phyloP scores from a whole-genome alignment of 2,329 filamentous ascomycete genomes.

The Phyllosticta citrichinensis region DNA sequence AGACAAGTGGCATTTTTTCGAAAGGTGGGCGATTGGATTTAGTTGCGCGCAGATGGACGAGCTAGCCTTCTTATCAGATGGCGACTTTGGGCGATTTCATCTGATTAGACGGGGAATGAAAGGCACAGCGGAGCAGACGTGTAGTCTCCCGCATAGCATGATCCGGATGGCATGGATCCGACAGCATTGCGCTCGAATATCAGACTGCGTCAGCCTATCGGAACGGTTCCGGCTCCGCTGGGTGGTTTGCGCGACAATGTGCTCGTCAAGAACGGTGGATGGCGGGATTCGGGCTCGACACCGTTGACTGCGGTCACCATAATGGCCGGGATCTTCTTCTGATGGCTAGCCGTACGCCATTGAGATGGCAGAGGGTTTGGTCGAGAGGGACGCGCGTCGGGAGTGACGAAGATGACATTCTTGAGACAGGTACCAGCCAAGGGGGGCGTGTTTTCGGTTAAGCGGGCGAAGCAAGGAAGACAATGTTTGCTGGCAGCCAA shows the following conservation, averaged over 20 bases:
- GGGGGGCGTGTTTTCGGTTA: not conserved
- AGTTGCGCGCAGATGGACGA: not conserved
- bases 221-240: not conserved
- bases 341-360: no score
- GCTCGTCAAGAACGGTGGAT: not conserved
- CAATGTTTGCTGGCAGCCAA: not conserved
- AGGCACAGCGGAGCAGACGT: not conserved
- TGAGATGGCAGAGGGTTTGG: no score
- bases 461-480: not conserved
- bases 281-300: not conserved
- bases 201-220: not conserved
- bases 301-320: not conserved
- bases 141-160: not conserved
- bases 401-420: not conserved
- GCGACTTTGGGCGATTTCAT: not conserved
- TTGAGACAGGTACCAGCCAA: not conserved
- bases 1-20: constrained; percentile 6
- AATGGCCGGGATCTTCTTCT: not conserved
- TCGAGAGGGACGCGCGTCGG: not conserved
- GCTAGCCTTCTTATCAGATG: not conserved
- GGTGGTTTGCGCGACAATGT: not conserved
- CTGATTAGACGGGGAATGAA: not conserved
- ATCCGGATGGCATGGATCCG: not conserved
- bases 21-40: not conserved
- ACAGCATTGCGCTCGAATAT: not conserved